Percentiles rank a stretch among this genome's conserved stretches.
Conservation (phyloP, 2,329 filamentous ascomycete species). For the Fusarium setosum region DNA sequence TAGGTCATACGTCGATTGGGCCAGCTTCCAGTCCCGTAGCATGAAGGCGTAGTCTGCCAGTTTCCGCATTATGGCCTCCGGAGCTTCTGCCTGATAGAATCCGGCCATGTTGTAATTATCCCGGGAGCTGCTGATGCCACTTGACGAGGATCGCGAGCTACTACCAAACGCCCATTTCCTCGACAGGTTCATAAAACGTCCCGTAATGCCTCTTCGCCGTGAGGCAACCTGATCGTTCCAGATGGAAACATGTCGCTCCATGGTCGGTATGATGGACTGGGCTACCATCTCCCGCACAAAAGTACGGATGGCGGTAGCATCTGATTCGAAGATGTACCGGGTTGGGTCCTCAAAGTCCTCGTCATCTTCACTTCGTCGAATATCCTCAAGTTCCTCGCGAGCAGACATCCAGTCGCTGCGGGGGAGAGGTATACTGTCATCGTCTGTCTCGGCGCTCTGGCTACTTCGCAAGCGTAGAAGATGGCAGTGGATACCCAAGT, state of each 20-base stretch:
- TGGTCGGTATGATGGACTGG: constrained; percentile 93
- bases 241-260: constrained; percentile 90
- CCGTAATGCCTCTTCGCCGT: constrained; percentile 85
- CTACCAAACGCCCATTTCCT: constrained; percentile 90
- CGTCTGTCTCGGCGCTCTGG: constrained; percentile 88
- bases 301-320: constrained; percentile 86
- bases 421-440: constrained; percentile 86
- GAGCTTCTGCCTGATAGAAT: constrained; percentile 84
- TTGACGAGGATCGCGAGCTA: constrained; percentile 69
- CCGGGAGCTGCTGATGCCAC: constrained; percentile 60
- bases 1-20: constrained; percentile 91
- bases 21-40: constrained; percentile 95
- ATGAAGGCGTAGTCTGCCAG: constrained; percentile 96
- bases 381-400: constrained; percentile 82
- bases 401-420: constrained; percentile 91
- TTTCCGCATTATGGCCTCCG: constrained; percentile 93
- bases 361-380: constrained; percentile 74
- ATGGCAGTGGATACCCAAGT: constrained; percentile 96
- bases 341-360: constrained; percentile 77
- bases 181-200: constrained; percentile 93
- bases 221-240: constrained; percentile 99
- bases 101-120: constrained; percentile 85
- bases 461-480: constrained; percentile 86
- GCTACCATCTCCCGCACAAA: constrained; percentile 96
- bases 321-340: constrained; percentile 90